These are phyloP conservation scores for Ceratocystis albifundus DNA, from an alignment of 2,329 filamentous ascomycete genomes.

Conservation along the genomic window DNA sequence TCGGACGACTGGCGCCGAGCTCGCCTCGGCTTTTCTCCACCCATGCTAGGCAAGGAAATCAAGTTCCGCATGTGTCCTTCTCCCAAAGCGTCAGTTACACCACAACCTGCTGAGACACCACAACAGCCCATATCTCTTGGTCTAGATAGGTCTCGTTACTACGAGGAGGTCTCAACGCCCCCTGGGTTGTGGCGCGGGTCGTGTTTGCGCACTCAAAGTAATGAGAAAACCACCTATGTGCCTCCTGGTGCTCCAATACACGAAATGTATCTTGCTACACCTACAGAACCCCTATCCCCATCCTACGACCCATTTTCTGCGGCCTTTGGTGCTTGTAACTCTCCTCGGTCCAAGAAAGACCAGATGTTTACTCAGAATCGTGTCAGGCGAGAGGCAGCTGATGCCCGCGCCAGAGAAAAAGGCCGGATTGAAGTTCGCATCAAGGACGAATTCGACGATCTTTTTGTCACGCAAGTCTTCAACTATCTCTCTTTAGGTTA, in stretches of 20 bases:
- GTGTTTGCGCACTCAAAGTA: constrained; percentile 35
- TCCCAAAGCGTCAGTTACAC: constrained; percentile 54
- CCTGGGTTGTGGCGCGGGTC: constrained; percentile 66
- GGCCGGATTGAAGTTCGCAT: constrained; percentile 42
- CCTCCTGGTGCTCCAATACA: constrained; percentile 15
- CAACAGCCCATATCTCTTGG: not conserved
- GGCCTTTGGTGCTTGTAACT: constrained; percentile 28
- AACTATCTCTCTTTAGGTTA: constrained; percentile 93
- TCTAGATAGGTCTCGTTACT: not conserved
- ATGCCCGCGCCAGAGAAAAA: constrained; percentile 33
- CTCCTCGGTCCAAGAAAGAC: constrained; percentile 10
- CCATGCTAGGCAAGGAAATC: constrained; percentile 78
- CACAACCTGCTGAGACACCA: not conserved
- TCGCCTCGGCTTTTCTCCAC: constrained; percentile 53
- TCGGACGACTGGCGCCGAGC: constrained; percentile 27
- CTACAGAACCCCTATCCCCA: constrained; percentile 17
- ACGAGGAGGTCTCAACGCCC: constrained; percentile 11
- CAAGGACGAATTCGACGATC: constrained; percentile 61
- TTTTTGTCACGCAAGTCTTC: constrained; percentile 89
- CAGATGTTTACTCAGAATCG: constrained; percentile 10
- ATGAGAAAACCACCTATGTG: constrained; percentile 17
- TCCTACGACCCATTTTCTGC: constrained; percentile 34
- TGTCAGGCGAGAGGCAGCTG: constrained; percentile 12
- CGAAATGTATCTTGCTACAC: constrained; percentile 20
- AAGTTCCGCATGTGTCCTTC: constrained; percentile 71